Percentiles rank a stretch among this genome's conserved stretches.
Evolutionary conservation across 345 rosid species (phyloP).

Genomic region (Psidium guajava): DNA sequence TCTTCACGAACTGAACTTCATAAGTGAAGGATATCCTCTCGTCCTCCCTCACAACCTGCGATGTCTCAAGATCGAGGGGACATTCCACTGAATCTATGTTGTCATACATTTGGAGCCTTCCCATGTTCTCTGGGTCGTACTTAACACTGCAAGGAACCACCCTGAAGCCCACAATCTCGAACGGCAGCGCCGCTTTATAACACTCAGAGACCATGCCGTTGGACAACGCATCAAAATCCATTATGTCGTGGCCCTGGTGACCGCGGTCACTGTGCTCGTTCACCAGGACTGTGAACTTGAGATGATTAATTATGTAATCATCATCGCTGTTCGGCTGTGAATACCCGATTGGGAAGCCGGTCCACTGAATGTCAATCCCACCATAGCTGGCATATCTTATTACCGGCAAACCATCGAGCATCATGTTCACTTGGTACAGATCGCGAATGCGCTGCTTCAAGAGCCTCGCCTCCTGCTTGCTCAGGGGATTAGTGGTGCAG

Average conservation of each 20-base stretch:
- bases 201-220: background rate
- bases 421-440: slow-evolving; percentile 6
- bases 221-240: background rate
- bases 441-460: slow-evolving; percentile 1
- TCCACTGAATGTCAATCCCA: background rate
- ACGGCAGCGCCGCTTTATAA: background rate
- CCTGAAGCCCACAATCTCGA: slow-evolving; percentile 28
- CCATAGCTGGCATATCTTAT: background rate
- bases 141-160: slow-evolving; percentile 33
- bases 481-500: slow-evolving; percentile 4
- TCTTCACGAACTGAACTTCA: slow-evolving; percentile 6
- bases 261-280: background rate
- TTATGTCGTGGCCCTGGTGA: background rate
- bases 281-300: slow-evolving; percentile 5
- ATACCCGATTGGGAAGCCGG: slow-evolving; percentile 6
- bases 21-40: slow-evolving; percentile 7
- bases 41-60: slow-evolving; percentile 11
- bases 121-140: slow-evolving; percentile 13
- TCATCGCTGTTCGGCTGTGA: background rate
- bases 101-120: slow-evolving; percentile 17
- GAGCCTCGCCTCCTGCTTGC: background rate
- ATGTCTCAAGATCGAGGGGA: background rate
- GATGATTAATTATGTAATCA: slow-evolving; percentile 2
- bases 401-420: slow-evolving; percentile 2
- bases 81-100: background rate